These are phyloP conservation scores for Pichia sp. DNA, from an alignment of 1,139 yeast genomes.

Conservation along the genomic window DNA sequence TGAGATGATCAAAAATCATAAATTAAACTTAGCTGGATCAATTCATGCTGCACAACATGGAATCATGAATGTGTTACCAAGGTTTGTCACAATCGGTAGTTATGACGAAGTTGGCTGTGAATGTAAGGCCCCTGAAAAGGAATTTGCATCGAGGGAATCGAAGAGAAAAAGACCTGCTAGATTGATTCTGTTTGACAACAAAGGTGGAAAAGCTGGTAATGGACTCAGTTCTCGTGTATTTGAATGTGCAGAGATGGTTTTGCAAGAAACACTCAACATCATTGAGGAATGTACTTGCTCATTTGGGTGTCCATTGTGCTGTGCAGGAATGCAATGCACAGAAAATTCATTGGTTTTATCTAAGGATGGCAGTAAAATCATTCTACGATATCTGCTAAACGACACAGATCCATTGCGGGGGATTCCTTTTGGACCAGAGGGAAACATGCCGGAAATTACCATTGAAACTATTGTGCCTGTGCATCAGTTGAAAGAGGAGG, in stretches of 20 bases:
- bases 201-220: conserved; percentile 73
- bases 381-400: conserved; percentile 36
- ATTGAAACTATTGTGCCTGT: conserved; percentile 66
- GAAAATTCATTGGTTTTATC: conserved; percentile 81
- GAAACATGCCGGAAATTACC: conserved; percentile 63
- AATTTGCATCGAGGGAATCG: conserved; percentile 71
- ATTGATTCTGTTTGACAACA: conserved; percentile 74
- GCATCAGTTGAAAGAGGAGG: conserved; percentile 30
- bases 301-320: conserved; percentile 88
- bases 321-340: conserved; percentile 71
- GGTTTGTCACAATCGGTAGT: conserved; percentile 55
- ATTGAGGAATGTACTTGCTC: conserved; percentile 69
- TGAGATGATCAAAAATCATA: conserved; percentile 52
- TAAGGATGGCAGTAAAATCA: conserved; percentile 78
- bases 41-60: conserved; percentile 98
- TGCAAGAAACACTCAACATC: conserved; percentile 55
- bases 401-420: conserved; percentile 24
- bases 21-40: conserved; percentile 75
- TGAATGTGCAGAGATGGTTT: conserved; percentile 64
- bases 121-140: conserved; percentile 96
- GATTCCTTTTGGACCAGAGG: conserved; percentile 80
- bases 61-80: conserved; percentile 69
- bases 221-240: conserved; percentile 79
- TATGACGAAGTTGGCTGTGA: conserved; percentile 77
- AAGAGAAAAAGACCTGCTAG: conserved; percentile 79